Evolutionary conservation across 257 asterid species (phyloP).

Genomic region (Solanum piurae): DNA sequence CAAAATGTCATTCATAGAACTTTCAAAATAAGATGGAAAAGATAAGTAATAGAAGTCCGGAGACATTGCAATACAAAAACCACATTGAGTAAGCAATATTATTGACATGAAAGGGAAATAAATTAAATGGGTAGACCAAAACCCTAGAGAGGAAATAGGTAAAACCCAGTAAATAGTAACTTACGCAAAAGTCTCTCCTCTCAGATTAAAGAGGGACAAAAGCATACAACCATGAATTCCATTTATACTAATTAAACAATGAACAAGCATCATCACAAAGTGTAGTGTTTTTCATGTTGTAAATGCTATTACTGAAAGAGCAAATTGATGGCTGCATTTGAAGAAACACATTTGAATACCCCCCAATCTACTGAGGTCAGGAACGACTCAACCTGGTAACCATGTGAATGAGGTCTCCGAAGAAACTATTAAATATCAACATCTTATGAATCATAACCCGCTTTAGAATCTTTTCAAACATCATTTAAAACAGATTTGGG

Average conservation of each 20-base stretch:
- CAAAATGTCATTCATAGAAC: not conserved
- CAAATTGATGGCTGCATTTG: not conserved
- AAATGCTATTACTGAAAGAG: not conserved
- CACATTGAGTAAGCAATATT: not conserved
- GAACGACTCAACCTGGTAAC: not conserved
- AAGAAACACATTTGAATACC: not conserved
- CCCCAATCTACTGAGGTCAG: not conserved
- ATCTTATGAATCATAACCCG: not conserved
- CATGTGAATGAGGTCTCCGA: not conserved
- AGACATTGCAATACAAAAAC: not conserved
- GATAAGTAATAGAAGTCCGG: not conserved
- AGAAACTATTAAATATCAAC: not conserved
- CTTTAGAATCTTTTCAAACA: not conserved
- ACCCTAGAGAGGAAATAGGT: not conserved
- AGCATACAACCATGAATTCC: not conserved
- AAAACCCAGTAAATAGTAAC: not conserved
- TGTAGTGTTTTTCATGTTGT: not conserved
- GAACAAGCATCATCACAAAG: not conserved
- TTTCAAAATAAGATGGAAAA: not conserved
- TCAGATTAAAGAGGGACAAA: not conserved
- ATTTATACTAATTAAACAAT: not conserved
- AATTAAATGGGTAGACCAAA: not conserved
- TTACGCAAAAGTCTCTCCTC: not conserved
- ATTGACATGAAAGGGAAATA: not conserved
- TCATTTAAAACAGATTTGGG: not conserved